Base-by-base conservation (phyloP, 2,329 filamentous ascomycete species). In the Pseudogymnoascus sp. region DNA sequence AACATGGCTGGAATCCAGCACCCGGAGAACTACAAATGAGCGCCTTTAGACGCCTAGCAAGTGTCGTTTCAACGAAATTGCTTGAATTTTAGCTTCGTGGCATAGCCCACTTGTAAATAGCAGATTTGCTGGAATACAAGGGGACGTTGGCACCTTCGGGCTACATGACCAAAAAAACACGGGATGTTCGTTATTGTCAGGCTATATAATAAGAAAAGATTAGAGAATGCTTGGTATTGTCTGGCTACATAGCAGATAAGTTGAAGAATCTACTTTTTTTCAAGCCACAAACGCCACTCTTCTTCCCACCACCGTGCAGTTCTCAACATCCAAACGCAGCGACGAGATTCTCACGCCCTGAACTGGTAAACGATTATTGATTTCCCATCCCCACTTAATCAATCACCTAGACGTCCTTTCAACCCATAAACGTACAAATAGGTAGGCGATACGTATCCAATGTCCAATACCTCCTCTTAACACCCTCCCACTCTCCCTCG, bases 401-500 rank as follows among this genome's bases (percentile, higher is more conserved):
- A 23, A 23, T 5, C 43, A 11, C 23, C 6, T 1, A 5, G 1
- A 46, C 16, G 11, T 16, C 6, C 16, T n/a, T 31, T 56, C 28
- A 56, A 34, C 49, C 49, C 76, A 93, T 82, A 69, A 93, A 90
- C 60, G 81, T 89, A 77, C 88, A 92, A 53, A 86, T 82, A 1
- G 90, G 90, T 68, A 93, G 77, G 61, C 84, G 84, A 74, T 95
- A 95, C 69, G 83, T 86, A 65, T 91, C 85, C 62, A 97, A 79
- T 31, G 88, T 89, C 93, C 93, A 97, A 75, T 97, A 97, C 64
- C 89, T 86, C 70, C 93, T 85, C 72, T 89, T 85, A 12, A 97
- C 90, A 0, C 93, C 93, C 68, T 91, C 83, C 95, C 95, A 99
- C 71, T 93, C 90, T 23, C 85, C 86, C 73, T 86, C 79, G 5